These are phyloP conservation scores for Straminergon stramineum DNA, from an alignment of 225 moss, liverwort and hornwort genomes.

Conservation along the genomic window DNA sequence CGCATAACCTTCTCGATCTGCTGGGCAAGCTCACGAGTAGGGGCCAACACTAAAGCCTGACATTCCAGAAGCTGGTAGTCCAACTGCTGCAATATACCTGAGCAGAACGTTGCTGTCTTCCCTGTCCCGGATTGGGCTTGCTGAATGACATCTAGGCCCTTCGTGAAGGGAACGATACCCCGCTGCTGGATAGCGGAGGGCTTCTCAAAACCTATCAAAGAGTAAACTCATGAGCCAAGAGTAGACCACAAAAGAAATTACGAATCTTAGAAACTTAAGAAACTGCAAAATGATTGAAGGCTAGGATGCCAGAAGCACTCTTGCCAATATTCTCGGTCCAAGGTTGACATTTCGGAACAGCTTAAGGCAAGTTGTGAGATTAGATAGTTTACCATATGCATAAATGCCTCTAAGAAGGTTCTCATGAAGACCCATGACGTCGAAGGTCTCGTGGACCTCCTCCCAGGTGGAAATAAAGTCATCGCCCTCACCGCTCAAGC, in stretches of 20 bases:
- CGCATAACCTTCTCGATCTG: constrained; percentile 77
- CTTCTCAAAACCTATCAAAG: constrained; percentile 55
- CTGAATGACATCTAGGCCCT: constrained; percentile 64
- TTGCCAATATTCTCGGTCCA: neutral
- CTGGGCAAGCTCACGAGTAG: constrained; percentile 64
- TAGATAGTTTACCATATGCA: constrained; percentile 35
- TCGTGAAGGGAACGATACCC: constrained; percentile 61
- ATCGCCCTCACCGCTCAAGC: constrained; percentile 58
- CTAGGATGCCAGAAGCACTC: neutral
- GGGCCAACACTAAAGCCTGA: constrained; percentile 63
- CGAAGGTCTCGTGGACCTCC: constrained; percentile 72
- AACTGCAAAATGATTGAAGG: neutral
- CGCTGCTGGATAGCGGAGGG: constrained; percentile 70
- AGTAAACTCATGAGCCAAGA: neutral
- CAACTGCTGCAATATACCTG: constrained; percentile 58
- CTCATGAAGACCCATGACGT: constrained; percentile 61
- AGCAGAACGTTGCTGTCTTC: constrained; percentile 62
- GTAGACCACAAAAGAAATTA: neutral
- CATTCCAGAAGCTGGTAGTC: constrained; percentile 53
- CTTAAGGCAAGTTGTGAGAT: neutral
- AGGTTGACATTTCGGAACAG: neutral
- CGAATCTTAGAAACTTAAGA: neutral
- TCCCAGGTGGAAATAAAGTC: constrained; percentile 76
- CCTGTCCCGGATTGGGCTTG: constrained; percentile 67
- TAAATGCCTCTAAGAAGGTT: constrained; percentile 64